Base-by-base conservation (phyloP, 2,329 filamentous ascomycete genomes). In the Trichoderma atrobrunneum region DNA sequence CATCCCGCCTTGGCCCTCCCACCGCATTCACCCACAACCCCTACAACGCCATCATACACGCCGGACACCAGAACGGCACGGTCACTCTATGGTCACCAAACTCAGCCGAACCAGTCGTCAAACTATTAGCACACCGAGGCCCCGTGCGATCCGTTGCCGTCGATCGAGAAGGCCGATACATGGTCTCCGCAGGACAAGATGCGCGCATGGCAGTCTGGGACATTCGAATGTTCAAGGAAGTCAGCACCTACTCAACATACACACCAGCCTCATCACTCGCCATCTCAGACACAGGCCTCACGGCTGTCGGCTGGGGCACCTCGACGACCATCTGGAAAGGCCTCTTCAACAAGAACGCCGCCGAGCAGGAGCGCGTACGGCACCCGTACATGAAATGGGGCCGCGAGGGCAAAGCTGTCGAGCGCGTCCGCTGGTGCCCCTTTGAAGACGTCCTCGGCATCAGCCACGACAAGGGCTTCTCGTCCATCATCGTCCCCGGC, bases 11-110 rank as follows among this genome's bases (percentile, higher is more conserved):
- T 73, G 96, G 96, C 32, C 90, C 92, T 4, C 93, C 96, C 1
- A 93, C 93, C 4, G 89, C 95, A 3, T 87, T 99, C 75, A 87
- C 90, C 5, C 95, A 98, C 78, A 99, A 99, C 79, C 92, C 93
- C 0, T 92, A 92, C 82, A 99, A 99, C 80, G 96, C 94, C 18
- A 91, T 99, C 72, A 85, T 98, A 63, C 94, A 98, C 77, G 90
- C 95, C 74, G 96, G 96, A 11, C 95, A 98, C 79, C 94, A 97
- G 79, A 98, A 98, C 79, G 96, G 96, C 72, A 93, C 93, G 3
- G 94, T 99, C 43, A 96, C 94, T 2, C 85, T 99, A 59, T 99
- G 96, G 96, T 98, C 95, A 2, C 96, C 96, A 3, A 99, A 97
- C 82, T 92, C 91, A 30, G 88, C 91, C 70, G 92, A 93, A 0